Conservation (phyloP, 768 basidiomycete genomes). For the Hygrophoropsis aurantiaca region DNA sequence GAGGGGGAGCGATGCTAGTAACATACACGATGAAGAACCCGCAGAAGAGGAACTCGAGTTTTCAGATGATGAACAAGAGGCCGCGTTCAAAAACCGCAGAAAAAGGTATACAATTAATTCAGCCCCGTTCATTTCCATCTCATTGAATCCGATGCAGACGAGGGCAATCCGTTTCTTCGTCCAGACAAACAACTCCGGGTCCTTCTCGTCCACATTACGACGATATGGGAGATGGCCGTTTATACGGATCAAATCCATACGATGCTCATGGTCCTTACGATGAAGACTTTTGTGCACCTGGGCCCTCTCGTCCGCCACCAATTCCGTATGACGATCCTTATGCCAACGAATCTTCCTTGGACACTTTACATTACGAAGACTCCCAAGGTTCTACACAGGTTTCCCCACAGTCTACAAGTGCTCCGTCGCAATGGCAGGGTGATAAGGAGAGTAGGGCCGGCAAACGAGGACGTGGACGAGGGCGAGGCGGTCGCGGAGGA, state of each 20-base stretch:
- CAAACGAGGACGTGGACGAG: no score
- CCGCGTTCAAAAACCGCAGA: constrained; percentile 63
- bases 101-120: constrained; percentile 45
- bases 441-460: background rate
- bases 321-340: constrained; percentile 83
- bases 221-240: constrained; percentile 46
- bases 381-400: background rate
- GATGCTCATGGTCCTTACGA: constrained; percentile 71
- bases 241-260: constrained; percentile 59
- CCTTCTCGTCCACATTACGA: constrained; percentile 55
- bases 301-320: constrained; percentile 63
- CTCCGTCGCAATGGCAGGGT: background rate
- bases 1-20: constrained; percentile 93
- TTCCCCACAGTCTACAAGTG: background rate
- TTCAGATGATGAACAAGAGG: constrained; percentile 92
- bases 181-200: constrained; percentile 54
- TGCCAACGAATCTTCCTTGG: constrained; percentile 43
- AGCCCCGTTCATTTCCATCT: constrained; percentile 4
- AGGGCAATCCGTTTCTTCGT: constrained; percentile 50
- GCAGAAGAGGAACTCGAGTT: constrained; percentile 90
- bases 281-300: constrained; percentile 50
- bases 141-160: constrained; percentile 39
- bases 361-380: constrained; percentile 10
- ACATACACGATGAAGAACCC: constrained; percentile 92
- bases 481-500: constrained; percentile 33